Evolutionary conservation across 192 early-diverging fungal genomes (phyloP).

Genomic region (Martensiomyces pterosporus): DNA sequence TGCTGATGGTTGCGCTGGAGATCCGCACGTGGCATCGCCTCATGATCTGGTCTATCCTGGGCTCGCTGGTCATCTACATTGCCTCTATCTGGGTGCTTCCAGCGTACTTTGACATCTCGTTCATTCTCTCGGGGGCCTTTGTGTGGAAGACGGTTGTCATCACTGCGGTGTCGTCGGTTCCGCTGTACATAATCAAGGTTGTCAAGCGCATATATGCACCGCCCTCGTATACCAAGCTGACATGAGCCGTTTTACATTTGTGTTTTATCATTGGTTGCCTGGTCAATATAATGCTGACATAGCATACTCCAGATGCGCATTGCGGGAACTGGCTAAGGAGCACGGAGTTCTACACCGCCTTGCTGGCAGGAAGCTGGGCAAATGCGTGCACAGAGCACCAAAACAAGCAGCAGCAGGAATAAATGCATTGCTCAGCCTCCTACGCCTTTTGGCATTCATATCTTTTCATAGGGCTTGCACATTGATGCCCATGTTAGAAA

Average conservation of each 20-base stretch:
- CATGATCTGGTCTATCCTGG: constrained; percentile 83
- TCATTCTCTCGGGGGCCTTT: constrained; percentile 82
- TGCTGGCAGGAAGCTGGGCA: too few relatives aligned
- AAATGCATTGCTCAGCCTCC: too few relatives aligned
- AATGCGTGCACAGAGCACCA: too few relatives aligned
- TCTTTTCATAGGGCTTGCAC: too few relatives aligned
- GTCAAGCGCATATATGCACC: constrained; percentile 76
- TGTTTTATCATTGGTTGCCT: background rate
- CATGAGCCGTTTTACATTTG: constrained; percentile 13
- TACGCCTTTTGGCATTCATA: too few relatives aligned
- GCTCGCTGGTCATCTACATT: constrained; percentile 79
- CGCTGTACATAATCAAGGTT: constrained; percentile 82
- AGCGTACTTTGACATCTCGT: constrained; percentile 86
- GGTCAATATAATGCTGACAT: too few relatives aligned
- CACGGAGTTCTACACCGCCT: too few relatives aligned
- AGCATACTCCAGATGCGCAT: too few relatives aligned
- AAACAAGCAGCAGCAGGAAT: too few relatives aligned
- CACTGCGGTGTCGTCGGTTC: constrained; percentile 79
- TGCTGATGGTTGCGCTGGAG: constrained; percentile 93
- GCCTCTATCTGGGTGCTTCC: constrained; percentile 85
- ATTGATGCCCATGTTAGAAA: too few relatives aligned
- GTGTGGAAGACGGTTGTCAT: constrained; percentile 89
- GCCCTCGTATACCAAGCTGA: constrained; percentile 85
- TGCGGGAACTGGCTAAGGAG: too few relatives aligned
- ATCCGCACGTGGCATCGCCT: constrained; percentile 90